Base-by-base conservation (phyloP, 2,329 filamentous ascomycete genomes). In the Trichothecium sympodiale region DNA sequence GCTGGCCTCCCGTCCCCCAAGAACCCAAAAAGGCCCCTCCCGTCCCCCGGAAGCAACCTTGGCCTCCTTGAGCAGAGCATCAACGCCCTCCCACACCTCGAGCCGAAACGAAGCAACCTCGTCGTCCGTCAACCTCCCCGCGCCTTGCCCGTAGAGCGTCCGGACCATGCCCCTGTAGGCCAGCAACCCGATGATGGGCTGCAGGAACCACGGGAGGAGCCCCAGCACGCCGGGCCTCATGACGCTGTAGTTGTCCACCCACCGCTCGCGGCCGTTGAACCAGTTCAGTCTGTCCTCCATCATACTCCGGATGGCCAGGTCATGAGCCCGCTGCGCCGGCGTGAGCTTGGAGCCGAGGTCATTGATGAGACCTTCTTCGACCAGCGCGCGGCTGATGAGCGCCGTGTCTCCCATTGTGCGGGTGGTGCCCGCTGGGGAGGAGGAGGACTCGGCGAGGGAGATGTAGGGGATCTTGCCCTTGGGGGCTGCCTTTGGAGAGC, bases 231-330 rank as follows among this genome's bases (percentile, higher is more conserved):
- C 54, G 34, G 64, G 62, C 13, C 74, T 67, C 72, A 77, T 77
- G 12, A 55, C 51, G 40, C 71, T 64, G 56, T 71, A 79, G 48
- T 80, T 77, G 38, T 72, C 56, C 3, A 64, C 49, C 75, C 75
- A 80, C 41, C 64, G 59, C 53, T 80, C 75, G 29, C 61, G 58
- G 1, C 42, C 50, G 61, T 68, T 57, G 39, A 67, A 74, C 42
- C 78, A 79, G 46, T 69, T 72, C 12, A 76, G 42, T 49, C 69
- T 75, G 15, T 80, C 74, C 52, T 80, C 75, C 17, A 80, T 40
- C 35, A 80, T 43, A 0, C 71, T 65, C 13, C 65, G 54, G 2
- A 79, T 40, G 0, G 63, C 68, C 8, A 74, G 46, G 49, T 80
- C 74, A 1, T 63, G 52, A 0, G 65, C 62, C 29, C 48, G 59